These are phyloP conservation scores for Dittrichia graveolens DNA, from an alignment of 129 eudicot genomes.

Conservation along the genomic window DNA sequence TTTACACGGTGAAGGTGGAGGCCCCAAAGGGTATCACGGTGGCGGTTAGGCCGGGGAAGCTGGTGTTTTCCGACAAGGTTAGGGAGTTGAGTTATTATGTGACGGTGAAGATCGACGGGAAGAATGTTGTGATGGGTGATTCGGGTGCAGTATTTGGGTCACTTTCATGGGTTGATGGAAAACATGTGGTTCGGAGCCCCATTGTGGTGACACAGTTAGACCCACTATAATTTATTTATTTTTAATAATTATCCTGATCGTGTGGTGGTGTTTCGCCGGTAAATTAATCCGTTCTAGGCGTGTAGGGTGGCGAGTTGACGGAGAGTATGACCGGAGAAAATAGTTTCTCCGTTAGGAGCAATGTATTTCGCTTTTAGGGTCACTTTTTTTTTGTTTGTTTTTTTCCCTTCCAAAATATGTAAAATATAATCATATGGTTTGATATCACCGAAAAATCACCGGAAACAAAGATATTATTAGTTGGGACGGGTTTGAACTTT, in stretches of 20 bases:
- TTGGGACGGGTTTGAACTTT: neutral
- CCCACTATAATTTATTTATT: slow-evolving; percentile 45
- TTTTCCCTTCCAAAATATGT: slow-evolving; percentile 23
- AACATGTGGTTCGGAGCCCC: slow-evolving; percentile 87
- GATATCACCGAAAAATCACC: neutral
- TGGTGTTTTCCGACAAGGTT: slow-evolving; percentile 58
- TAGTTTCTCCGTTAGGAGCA: slow-evolving; percentile 26
- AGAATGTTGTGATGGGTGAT: slow-evolving; percentile 52
- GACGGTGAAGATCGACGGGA: slow-evolving; percentile 55
- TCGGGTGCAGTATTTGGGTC: slow-evolving; percentile 82
- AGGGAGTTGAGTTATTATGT: slow-evolving; percentile 64
- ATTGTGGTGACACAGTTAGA: slow-evolving; percentile 74
- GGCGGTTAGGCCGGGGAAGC: slow-evolving; percentile 55
- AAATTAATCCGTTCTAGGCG: slow-evolving; percentile 27
- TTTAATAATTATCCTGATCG: neutral
- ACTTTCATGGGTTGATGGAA: slow-evolving; percentile 78
- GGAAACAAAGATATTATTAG: neutral
- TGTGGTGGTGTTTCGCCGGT: slow-evolving; percentile 36
- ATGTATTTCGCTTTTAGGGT: slow-evolving; percentile 13
- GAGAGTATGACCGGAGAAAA: slow-evolving; percentile 34
- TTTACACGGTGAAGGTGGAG: slow-evolving; percentile 54
- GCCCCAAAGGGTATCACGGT: slow-evolving; percentile 66
- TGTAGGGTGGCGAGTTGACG: slow-evolving; percentile 29
- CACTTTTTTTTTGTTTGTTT: slow-evolving; percentile 16
- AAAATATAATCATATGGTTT: slow-evolving; percentile 33